Conservation (phyloP, 306 rosid genomes). For the Cucurbita moschata region DNA sequence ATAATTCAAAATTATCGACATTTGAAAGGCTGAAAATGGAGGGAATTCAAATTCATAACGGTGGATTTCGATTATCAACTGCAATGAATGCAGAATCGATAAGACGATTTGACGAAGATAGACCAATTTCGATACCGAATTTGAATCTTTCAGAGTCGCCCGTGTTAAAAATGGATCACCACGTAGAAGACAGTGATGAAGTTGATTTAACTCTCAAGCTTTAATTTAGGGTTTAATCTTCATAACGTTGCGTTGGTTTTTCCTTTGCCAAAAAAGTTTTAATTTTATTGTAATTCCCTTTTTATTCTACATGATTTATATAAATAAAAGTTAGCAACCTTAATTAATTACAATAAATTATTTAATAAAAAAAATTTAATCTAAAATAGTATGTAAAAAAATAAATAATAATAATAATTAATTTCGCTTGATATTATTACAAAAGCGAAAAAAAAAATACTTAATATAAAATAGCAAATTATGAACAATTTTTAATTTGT, state of each 20-base stretch:
- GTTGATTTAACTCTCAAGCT: slow-evolving; percentile 49
- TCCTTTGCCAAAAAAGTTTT: too few relatives aligned
- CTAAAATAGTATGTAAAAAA: too few relatives aligned
- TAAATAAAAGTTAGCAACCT: background rate
- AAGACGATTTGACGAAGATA: background rate
- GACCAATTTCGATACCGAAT: background rate
- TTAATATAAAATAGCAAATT: too few relatives aligned
- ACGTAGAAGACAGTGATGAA: background rate
- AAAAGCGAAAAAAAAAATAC: too few relatives aligned
- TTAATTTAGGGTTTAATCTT: slow-evolving; percentile 3
- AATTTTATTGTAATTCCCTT: background rate
- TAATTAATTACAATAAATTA: too few relatives aligned
- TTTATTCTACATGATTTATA: background rate
- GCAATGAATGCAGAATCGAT: background rate
- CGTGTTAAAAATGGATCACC: background rate
- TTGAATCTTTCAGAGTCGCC: background rate
- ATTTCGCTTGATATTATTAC: too few relatives aligned
- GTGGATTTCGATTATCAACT: background rate
- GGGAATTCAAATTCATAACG: background rate
- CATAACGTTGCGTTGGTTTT: background rate
- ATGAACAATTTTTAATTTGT: too few relatives aligned
- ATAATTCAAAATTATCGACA: background rate
- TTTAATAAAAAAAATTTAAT: too few relatives aligned
- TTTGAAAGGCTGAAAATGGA: background rate
- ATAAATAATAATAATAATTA: too few relatives aligned